Conservation (phyloP, 1,284 basidiomycete genomes). For the Ustilago vetiveriae region DNA sequence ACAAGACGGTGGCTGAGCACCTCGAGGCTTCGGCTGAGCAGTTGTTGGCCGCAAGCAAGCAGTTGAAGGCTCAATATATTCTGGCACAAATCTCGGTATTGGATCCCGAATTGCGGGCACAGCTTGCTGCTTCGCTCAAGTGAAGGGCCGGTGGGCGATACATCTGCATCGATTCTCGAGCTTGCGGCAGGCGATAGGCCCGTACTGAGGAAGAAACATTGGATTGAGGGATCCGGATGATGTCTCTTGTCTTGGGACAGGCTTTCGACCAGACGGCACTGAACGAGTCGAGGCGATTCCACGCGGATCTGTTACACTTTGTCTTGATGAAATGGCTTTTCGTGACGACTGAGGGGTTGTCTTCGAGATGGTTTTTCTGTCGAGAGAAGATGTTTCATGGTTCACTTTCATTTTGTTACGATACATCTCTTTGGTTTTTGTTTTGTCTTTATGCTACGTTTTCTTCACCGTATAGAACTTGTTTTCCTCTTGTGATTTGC, state of each 20-base stretch:
- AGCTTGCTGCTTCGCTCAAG: slow-evolving; percentile 42
- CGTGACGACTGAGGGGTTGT: slow-evolving; percentile 38
- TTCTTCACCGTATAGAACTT: slow-evolving; percentile 40
- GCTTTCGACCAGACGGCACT: neutral
- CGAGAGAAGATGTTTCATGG: no score
- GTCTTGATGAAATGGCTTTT: no score
- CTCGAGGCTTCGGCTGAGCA: slow-evolving; percentile 56
- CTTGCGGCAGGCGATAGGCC: neutral
- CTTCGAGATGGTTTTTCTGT: no score
- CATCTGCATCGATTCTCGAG: no score
- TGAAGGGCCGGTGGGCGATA: slow-evolving; percentile 1
- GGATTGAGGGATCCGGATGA: slow-evolving; percentile 42
- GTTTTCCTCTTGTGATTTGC: slow-evolving; percentile 21
- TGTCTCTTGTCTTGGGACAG: neutral
- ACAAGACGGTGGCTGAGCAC: slow-evolving; percentile 55
- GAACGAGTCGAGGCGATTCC: no score
- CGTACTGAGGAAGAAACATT: neutral
- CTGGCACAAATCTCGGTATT: slow-evolving; percentile 59
- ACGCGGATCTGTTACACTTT: no score
- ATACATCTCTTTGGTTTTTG: neutral
- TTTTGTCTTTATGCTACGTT: slow-evolving; percentile 2
- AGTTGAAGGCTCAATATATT: slow-evolving; percentile 55
- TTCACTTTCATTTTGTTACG: no score
- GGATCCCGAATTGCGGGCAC: slow-evolving; percentile 50
- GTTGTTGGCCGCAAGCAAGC: slow-evolving; percentile 53